Evolutionary conservation across 1,284 basidiomycete species (phyloP).

Genomic region (Tremellales sp.): DNA sequence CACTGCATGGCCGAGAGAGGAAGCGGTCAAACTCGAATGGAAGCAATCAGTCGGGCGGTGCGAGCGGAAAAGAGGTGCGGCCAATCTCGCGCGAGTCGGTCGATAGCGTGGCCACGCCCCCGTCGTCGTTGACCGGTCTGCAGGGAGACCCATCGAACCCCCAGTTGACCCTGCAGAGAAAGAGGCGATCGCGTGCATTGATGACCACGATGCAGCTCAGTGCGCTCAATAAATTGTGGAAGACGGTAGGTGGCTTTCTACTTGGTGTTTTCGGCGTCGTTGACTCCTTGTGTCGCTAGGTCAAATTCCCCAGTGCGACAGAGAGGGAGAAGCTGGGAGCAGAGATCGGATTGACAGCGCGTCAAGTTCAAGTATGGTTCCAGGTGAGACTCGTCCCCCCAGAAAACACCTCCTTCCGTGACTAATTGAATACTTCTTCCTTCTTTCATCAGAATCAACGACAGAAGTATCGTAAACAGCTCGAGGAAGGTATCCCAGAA

Average conservation of each 20-base stretch:
- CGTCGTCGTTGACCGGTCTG: too few species aligned
- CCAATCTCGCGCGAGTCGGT: too few species aligned
- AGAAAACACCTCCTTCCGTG: neutral
- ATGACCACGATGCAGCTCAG: constrained; percentile 24
- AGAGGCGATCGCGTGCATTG: constrained; percentile 25
- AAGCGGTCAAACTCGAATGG: too few species aligned
- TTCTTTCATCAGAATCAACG: constrained; percentile 39
- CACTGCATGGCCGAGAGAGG: too few species aligned
- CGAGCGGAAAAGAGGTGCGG: too few species aligned
- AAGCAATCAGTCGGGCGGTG: too few species aligned
- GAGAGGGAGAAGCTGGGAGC: constrained; percentile 36
- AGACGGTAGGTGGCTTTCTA: constrained; percentile 12
- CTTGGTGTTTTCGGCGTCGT: neutral
- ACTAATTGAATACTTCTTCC: neutral
- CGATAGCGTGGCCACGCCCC: too few species aligned
- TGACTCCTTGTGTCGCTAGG: constrained; percentile 17
- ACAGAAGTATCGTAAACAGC: constrained; percentile 36
- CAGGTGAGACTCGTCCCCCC: constrained; percentile 32
- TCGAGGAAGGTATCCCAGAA: constrained; percentile 20
- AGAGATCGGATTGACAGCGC: constrained; percentile 36
- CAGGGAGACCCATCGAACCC: too few species aligned
- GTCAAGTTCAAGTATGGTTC: constrained; percentile 49
- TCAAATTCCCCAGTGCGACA: constrained; percentile 36
- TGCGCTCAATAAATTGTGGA: constrained; percentile 18
- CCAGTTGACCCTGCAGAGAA: constrained; percentile 2